These are phyloP conservation scores for Pseudogymnoascus sp. DNA, from an alignment of 2,329 filamentous ascomycete genomes.

Conservation along the genomic window DNA sequence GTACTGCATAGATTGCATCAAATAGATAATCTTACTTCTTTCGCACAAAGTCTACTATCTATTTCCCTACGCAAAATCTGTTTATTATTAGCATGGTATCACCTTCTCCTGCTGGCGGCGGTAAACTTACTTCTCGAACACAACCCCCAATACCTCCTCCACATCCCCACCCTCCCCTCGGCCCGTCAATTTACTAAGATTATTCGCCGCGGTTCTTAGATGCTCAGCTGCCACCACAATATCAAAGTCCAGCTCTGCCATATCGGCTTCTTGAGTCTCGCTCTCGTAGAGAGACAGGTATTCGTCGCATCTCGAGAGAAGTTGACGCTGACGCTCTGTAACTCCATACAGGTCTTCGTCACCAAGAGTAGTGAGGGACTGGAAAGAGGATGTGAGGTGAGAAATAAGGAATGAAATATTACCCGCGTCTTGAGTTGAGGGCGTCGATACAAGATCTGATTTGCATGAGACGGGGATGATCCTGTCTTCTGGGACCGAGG, in stretches of 20 bases:
- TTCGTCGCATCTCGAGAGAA: constrained; percentile 63
- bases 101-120: background rate
- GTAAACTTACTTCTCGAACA: constrained; percentile 76
- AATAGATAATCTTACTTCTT: constrained; percentile 9
- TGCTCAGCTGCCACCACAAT: constrained; percentile 87
- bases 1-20: constrained; percentile 9
- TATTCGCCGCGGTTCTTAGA: constrained; percentile 69
- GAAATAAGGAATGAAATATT: constrained; percentile 62
- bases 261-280: constrained; percentile 38
- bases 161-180: constrained; percentile 79
- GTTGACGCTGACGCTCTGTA: constrained; percentile 77
- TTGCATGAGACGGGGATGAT: constrained; percentile 61
- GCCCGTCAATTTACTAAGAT: constrained; percentile 80
- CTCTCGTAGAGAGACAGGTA: constrained; percentile 67
- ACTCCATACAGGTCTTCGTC: constrained; percentile 83
- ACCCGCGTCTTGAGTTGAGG: constrained; percentile 42
- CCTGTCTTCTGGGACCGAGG: constrained; percentile 20
- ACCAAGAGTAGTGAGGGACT: constrained; percentile 61
- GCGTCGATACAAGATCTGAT: constrained; percentile 9
- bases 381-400: constrained; percentile 60
- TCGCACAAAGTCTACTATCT: background rate
- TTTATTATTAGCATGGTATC: background rate
- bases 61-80: constrained; percentile 7
- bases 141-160: constrained; percentile 89
- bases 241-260: constrained; percentile 51